Evolutionary conservation across 345 rosid species (phyloP).

Genomic region (Gossypium mustelinum): DNA sequence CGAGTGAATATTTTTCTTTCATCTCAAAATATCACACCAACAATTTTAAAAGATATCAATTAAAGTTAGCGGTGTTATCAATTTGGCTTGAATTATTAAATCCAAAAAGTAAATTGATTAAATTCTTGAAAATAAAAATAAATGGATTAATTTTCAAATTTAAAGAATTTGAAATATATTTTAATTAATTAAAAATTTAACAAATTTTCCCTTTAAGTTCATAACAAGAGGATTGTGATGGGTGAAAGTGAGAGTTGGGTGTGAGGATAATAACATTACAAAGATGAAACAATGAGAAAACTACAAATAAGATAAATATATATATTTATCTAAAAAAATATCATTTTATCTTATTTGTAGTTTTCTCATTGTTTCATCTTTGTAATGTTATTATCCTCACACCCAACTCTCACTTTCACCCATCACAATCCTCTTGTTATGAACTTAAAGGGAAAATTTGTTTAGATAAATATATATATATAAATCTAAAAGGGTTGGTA

Average conservation of each 20-base stretch:
- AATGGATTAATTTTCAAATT: no score
- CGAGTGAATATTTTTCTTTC: no score
- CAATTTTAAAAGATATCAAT: no score
- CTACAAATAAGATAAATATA: neutral
- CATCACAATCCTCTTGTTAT: neutral
- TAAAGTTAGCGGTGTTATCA: no score
- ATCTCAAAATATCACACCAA: no score
- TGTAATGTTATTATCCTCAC: neutral
- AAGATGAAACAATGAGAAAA: neutral
- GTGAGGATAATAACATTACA: neutral
- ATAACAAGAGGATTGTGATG: neutral
- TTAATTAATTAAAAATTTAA: no score
- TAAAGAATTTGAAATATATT: no score
- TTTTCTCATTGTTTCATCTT: neutral
- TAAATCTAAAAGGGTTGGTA: neutral
- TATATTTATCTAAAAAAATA: neutral
- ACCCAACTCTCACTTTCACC: neutral
- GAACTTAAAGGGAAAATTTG: no score
- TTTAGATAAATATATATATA: neutral
- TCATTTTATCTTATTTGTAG: neutral
- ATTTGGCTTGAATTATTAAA: no score
- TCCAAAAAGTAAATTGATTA: no score
- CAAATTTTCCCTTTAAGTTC: no score
- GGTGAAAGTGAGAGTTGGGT: neutral
- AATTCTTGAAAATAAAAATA: no score